These are phyloP conservation scores for Vitellaria paradoxa DNA, from an alignment of 179 eudicot genomes.

Conservation along the genomic window DNA sequence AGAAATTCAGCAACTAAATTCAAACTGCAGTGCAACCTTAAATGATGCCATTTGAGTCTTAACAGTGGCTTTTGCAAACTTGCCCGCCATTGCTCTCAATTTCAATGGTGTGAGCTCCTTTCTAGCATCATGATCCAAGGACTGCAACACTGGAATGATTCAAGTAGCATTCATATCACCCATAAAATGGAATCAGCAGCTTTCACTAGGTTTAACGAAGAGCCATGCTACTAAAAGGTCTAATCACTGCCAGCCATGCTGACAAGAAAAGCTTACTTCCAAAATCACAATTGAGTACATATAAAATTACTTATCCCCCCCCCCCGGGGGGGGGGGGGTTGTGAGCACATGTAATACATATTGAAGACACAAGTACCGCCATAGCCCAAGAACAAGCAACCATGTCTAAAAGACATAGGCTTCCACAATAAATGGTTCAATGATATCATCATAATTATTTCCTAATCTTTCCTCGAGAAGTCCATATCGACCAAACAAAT, in stretches of 20 bases:
- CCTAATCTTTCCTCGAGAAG: neutral
- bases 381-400: neutral
- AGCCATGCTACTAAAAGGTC: conserved; percentile 11
- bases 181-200: neutral
- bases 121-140: conserved; percentile 83
- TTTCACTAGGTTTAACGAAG: neutral
- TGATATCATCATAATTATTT: neutral
- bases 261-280: neutral
- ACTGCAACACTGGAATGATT: conserved; percentile 71
- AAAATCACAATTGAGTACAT: neutral
- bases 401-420: neutral
- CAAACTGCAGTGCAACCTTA: conserved; percentile 40
- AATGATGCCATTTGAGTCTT: conserved; percentile 93
- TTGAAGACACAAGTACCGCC: neutral
- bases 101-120: conserved; percentile 86
- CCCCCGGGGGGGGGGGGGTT: too few relatives aligned
- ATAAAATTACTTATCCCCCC: too few relatives aligned
- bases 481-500: neutral
- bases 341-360: neutral
- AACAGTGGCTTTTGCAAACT: conserved; percentile 91
- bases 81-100: conserved; percentile 91
- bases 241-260: conserved; percentile 2
- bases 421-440: neutral
- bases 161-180: conserved; percentile 9
- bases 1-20: neutral